Conservation (phyloP, 2,329 filamentous ascomycete genomes). For the Fusarium anthophilum region DNA sequence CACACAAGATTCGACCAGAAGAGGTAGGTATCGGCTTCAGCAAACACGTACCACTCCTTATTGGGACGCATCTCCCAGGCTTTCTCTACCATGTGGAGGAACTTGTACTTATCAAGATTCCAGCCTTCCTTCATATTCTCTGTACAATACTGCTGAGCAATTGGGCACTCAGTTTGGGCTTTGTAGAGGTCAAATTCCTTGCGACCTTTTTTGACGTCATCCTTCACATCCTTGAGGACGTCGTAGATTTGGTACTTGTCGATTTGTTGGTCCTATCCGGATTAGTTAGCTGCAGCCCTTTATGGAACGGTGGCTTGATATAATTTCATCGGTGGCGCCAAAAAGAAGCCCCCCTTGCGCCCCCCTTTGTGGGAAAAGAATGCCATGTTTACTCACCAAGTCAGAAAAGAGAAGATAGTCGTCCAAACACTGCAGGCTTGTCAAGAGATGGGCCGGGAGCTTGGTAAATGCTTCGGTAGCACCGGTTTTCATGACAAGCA, state of each 20-base stretch:
- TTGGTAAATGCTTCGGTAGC: conserved; percentile 64
- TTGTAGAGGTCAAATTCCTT: conserved; percentile 59
- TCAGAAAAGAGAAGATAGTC: conserved; percentile 68
- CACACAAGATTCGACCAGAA: conserved; percentile 63
- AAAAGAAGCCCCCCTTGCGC: neutral
- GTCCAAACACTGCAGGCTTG: conserved; percentile 62
- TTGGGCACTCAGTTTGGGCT: conserved; percentile 56
- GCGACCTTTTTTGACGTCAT: conserved; percentile 48
- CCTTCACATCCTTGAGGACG: conserved; percentile 51
- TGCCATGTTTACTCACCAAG: conserved; percentile 45
- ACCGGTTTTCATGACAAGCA: conserved; percentile 68
- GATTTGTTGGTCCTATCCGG: conserved; percentile 57
- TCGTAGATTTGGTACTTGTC: conserved; percentile 56
- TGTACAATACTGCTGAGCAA: conserved; percentile 57
- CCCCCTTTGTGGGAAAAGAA: neutral
- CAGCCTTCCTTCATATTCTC: conserved; percentile 52
- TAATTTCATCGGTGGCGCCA: neutral
- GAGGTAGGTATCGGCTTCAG: conserved; percentile 67
- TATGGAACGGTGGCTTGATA: conserved; percentile 8
- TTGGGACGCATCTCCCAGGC: conserved; percentile 63
- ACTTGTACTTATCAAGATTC: conserved; percentile 70
- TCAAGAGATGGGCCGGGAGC: conserved; percentile 65
- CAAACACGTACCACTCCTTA: conserved; percentile 68
- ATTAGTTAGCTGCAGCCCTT: conserved; percentile 12
- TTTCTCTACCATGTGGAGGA: conserved; percentile 66